Evolutionary conservation across 1,284 basidiomycete species (phyloP), one percentile per base, ranked within the genome.

Genomic region (Ceratobasidium sp.): DNA sequence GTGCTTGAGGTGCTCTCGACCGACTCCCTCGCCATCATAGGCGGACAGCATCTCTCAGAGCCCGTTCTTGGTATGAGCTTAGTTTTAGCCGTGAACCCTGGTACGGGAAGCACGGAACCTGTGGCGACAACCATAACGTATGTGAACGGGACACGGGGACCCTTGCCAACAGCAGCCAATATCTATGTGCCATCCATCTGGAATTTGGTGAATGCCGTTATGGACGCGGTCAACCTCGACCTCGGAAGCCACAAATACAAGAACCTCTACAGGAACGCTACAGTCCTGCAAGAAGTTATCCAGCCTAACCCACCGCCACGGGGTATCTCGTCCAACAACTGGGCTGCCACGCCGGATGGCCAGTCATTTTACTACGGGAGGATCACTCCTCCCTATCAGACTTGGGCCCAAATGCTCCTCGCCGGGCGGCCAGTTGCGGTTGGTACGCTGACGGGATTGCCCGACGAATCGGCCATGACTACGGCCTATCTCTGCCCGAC

Each of bases 191-290:
- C 18, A 0, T 21, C 67, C 3, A 70, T 56, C 28, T 11, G 8
- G 2, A 70, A 70, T 33, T 6, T 60, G 9, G 21, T 40, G 1
- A 21, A 36, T 16, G 46, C 40, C 30, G 56, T 49, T n/a, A 49
- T n/a, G 23, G 14, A 49, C 21, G 56, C 67, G 5, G 67, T 70
- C 30, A 59, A 70, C 33, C 67, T 70, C 42, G 67, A 70, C 46
- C 56, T 70, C 12, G 56, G 54, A 16, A 51, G n/a, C n/a, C 14
- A 46, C 12, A 4, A 11, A 3, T 18, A 6, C 11, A 28, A 18
- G 18, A 70, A 70, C 46, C 38, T 70, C 3, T 70, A 49, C 56
- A 48, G 25, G 11, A 70, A 70, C 46, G 14, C 30, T 16, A n/a
- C 67, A 9, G 49, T 30, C 18, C 2, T 54, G 14, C 28, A 38